A percentile compares a stretch with the other conserved stretches of the same genome.
Evolutionary conservation across 2,329 filamentous ascomycete species (phyloP).

Genomic region (Talaromyces verruculosus): DNA sequence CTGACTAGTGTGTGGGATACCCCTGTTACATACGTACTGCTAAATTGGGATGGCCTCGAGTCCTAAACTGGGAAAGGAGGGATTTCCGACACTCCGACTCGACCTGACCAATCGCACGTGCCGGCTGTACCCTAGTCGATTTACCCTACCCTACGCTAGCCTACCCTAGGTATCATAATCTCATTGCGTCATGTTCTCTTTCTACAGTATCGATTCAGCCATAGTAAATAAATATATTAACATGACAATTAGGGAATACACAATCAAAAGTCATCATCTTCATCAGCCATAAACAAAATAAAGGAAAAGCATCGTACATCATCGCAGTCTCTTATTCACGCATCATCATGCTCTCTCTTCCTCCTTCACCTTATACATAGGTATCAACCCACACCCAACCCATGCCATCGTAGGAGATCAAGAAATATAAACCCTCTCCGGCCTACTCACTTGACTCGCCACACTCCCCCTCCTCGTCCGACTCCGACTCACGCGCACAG

Average conservation of each 20-base stretch:
- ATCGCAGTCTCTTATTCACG: too few relatives aligned
- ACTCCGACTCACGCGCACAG: conserved; percentile 12
- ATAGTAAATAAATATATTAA: background rate
- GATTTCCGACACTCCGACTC: background rate
- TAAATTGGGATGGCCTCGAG: background rate
- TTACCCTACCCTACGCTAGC: background rate
- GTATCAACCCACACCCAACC: background rate
- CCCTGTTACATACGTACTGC: background rate
- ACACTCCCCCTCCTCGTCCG: conserved; percentile 23
- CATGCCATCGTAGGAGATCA: conserved; percentile 36
- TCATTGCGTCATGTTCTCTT: background rate
- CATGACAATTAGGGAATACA: background rate
- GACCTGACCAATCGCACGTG: background rate
- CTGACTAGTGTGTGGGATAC: background rate
- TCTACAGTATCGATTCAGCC: background rate
- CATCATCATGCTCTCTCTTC: background rate
- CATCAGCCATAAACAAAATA: background rate
- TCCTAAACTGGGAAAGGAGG: background rate
- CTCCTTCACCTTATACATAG: background rate
- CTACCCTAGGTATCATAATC: background rate
- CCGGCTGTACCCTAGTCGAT: background rate
- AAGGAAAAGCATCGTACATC: background rate
- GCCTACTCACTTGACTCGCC: conserved; percentile 31
- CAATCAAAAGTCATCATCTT: background rate
- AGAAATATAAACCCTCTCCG: conserved; percentile 39